Percentiles rank a stretch among this genome's conserved stretches.
phyloP scores from a whole-genome alignment of 2,329 filamentous ascomycete species.

The Juglanconis oblonga region DNA sequence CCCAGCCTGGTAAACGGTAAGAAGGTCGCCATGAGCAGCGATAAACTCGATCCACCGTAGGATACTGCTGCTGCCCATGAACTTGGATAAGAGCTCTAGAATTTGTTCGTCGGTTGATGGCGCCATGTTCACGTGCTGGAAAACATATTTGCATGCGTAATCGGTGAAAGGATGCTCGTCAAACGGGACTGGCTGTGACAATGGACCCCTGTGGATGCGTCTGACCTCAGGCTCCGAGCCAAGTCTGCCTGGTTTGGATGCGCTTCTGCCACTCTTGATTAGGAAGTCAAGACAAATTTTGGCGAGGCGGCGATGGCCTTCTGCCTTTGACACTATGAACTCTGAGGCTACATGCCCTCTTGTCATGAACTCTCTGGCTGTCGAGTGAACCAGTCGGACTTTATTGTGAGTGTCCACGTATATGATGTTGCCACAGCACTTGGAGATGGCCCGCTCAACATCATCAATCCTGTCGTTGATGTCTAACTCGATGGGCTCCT shows the following conservation, averaged over 20 bases:
- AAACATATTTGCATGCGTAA: slow-evolving; percentile 24
- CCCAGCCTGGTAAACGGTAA: slow-evolving; percentile 23
- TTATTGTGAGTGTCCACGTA: slow-evolving; percentile 24
- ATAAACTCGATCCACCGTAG: slow-evolving; percentile 24
- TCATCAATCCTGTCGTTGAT: slow-evolving; percentile 26
- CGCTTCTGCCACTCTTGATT: not conserved
- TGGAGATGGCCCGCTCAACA: slow-evolving; percentile 22
- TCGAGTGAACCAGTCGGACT: slow-evolving; percentile 28
- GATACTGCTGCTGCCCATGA: slow-evolving; percentile 18
- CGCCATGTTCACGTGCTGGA: slow-evolving; percentile 22
- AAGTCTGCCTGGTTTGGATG: not conserved
- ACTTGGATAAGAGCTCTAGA: slow-evolving; percentile 19
- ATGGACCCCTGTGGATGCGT: not conserved
- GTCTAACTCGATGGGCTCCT: slow-evolving; percentile 25
- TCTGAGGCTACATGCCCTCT: slow-evolving; percentile 17
- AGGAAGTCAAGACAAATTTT: slow-evolving; percentile 25
- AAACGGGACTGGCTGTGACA: not conserved
- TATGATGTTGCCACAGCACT: slow-evolving; percentile 27
- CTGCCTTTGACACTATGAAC: slow-evolving; percentile 23
- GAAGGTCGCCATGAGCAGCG: slow-evolving; percentile 17
- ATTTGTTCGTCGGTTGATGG: slow-evolving; percentile 17
- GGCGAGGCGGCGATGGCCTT: slow-evolving; percentile 24
- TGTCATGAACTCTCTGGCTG: slow-evolving; percentile 27
- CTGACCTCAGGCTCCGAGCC: not conserved
- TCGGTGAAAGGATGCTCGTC: slow-evolving; percentile 9